A percentile compares a stretch with the other conserved stretches of the same genome.
phyloP scores from a whole-genome alignment of 2,329 filamentous ascomycete species.

The Neofusicoccum umdonicola region DNA sequence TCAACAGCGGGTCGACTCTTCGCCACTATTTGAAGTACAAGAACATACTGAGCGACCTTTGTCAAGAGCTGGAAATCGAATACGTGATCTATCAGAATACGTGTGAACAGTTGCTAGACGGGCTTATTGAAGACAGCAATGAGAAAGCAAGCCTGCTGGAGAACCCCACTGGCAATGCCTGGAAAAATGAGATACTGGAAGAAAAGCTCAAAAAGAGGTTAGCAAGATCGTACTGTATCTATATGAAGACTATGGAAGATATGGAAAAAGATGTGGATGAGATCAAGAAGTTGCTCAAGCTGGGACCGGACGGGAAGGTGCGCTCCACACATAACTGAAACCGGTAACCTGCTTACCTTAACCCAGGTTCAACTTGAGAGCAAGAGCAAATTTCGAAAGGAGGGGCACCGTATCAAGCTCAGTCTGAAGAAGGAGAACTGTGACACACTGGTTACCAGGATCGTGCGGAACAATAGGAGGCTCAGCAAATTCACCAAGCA shows the following conservation, averaged over 20 bases:
- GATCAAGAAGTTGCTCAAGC: neutral
- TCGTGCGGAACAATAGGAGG: slow-evolving; percentile 24
- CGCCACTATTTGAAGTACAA: slow-evolving; percentile 26
- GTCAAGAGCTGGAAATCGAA: slow-evolving; percentile 25
- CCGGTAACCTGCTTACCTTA: neutral
- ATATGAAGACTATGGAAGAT: neutral
- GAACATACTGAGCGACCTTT: slow-evolving; percentile 25
- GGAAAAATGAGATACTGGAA: slow-evolving; percentile 22
- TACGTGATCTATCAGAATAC: slow-evolving; percentile 29
- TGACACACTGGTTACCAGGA: slow-evolving; percentile 24
- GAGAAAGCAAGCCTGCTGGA: slow-evolving; percentile 24
- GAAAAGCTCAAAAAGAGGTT: neutral
- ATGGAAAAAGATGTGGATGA: neutral
- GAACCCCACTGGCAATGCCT: slow-evolving; percentile 23
- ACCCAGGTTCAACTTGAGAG: slow-evolving; percentile 25
- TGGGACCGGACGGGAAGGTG: neutral
- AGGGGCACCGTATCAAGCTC: slow-evolving; percentile 30
- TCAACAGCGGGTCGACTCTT: slow-evolving; percentile 29
- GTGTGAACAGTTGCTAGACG: slow-evolving; percentile 25
- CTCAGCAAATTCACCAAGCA: slow-evolving; percentile 28
- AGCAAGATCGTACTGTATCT: neutral
- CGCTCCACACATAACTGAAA: too few relatives aligned
- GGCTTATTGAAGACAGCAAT: slow-evolving; percentile 22
- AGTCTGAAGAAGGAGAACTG: slow-evolving; percentile 29
- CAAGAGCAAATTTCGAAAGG: slow-evolving; percentile 25